A percentile compares a stretch with the other conserved stretches of the same genome.
Conservation (phyloP, 768 basidiomycete species). For the Russula sp. region DNA sequence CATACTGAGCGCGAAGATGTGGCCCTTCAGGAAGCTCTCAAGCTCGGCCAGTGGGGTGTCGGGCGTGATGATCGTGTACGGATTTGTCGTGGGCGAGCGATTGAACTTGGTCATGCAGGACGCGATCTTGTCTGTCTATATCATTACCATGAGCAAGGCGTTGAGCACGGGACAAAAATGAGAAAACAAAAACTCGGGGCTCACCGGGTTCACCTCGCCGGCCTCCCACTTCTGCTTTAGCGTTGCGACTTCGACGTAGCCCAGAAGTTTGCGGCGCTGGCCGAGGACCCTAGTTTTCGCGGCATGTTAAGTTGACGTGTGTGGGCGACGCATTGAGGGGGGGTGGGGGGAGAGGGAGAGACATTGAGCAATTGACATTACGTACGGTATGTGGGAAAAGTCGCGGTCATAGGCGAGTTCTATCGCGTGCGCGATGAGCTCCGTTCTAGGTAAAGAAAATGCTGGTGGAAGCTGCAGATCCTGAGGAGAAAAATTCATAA, state of each 20-base stretch:
- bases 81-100: conserved; percentile 45
- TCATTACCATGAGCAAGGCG: neutral
- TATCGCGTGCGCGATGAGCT: conserved; percentile 68
- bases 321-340: no score
- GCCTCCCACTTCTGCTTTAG: conserved; percentile 78
- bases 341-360: no score
- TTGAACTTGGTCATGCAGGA: conserved; percentile 71
- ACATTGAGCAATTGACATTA: conserved; percentile 3
- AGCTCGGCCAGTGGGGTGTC: conserved; percentile 71
- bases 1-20: conserved; percentile 73
- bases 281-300: conserved; percentile 58
- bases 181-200: conserved; percentile 24
- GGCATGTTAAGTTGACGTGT: neutral
- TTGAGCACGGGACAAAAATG: conserved; percentile 17
- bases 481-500: conserved; percentile 29
- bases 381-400: conserved; percentile 89
- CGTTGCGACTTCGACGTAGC: conserved; percentile 73
- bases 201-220: conserved; percentile 61
- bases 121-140: conserved; percentile 63
- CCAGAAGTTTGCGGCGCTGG: conserved; percentile 63
- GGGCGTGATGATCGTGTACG: conserved; percentile 79
- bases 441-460: conserved; percentile 68
- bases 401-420: conserved; percentile 91
- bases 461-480: conserved; percentile 84
- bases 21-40: conserved; percentile 67